These are phyloP conservation scores for Leucaena leucocephala DNA, from an alignment of 306 rosid species.

Conservation along the genomic window DNA sequence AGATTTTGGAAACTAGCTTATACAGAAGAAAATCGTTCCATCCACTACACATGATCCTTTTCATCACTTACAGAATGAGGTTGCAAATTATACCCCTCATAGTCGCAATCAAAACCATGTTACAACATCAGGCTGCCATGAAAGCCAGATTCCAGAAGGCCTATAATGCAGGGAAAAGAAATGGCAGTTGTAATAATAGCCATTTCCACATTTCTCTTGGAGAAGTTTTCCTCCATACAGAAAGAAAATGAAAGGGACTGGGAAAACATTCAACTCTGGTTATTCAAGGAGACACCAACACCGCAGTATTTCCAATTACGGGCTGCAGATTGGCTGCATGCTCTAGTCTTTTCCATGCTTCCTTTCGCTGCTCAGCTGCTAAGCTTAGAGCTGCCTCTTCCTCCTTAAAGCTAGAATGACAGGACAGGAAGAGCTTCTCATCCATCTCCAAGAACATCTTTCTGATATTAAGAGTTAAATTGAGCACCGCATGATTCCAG, in stretches of 20 bases:
- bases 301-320: conserved; percentile 76
- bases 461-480: conserved; percentile 72
- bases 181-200: conserved; percentile 46
- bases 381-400: conserved; percentile 58
- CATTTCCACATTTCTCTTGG: conserved; percentile 46
- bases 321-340: conserved; percentile 73
- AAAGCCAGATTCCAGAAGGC: conserved; percentile 36
- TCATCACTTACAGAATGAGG: conserved; percentile 41
- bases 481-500: conserved; percentile 92
- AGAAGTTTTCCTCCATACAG: conserved; percentile 39
- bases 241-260: conserved; percentile 34
- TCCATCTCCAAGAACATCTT: conserved; percentile 95
- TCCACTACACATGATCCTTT: conserved; percentile 47
- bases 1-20: conserved; percentile 38
- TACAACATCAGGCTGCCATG: conserved; percentile 53
- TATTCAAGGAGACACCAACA: conserved; percentile 67
- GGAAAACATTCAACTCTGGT: conserved; percentile 45
- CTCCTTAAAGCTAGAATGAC: conserved; percentile 63
- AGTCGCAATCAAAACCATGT: conserved; percentile 45
- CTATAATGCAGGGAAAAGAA: conserved; percentile 32
- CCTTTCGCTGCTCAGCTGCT: conserved; percentile 64
- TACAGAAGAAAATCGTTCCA: conserved; percentile 51
- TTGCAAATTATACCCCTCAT: conserved; percentile 38
- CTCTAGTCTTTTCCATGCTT: conserved; percentile 82
- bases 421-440: conserved; percentile 68